Conservation (phyloP, 2,329 filamentous ascomycete genomes). For the Myriangium duriaei region DNA sequence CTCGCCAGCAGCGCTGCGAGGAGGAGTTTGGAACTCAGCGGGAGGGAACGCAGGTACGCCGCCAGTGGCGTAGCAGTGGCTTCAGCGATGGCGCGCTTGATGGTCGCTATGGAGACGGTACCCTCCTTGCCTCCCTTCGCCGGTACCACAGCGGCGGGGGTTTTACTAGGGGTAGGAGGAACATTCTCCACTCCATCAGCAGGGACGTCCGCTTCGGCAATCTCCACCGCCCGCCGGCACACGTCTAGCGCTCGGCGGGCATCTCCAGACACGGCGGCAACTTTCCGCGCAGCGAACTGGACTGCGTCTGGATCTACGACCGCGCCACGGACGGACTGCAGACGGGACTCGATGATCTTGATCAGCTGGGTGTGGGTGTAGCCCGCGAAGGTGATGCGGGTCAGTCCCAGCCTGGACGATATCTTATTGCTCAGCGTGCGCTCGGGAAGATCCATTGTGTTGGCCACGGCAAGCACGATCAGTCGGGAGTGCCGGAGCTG, state of each 20-base stretch:
- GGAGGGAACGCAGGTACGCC: constrained; percentile 71
- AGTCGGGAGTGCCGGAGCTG: constrained; percentile 79
- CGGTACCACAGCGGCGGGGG: constrained; percentile 22
- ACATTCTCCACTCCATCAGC: constrained; percentile 21
- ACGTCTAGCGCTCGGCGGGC: constrained; percentile 88
- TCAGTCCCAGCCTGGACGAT: constrained; percentile 70
- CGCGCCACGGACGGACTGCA: constrained; percentile 68
- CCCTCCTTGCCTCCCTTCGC: constrained; percentile 23
- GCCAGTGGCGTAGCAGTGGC: constrained; percentile 87
- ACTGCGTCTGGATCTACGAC: constrained; percentile 89
- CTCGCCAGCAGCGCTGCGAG: constrained; percentile 70
- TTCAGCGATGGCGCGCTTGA: constrained; percentile 90
- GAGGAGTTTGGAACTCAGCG: constrained; percentile 72
- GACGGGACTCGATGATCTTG: constrained; percentile 89
- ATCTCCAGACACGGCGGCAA: constrained; percentile 90
- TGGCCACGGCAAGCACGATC: constrained; percentile 93
- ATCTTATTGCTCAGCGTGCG: constrained; percentile 97
- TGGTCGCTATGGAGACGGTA: constrained; percentile 79
- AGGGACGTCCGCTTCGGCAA: constrained; percentile 64
- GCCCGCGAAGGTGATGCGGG: constrained; percentile 89
- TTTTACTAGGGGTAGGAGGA: constrained; percentile 52
- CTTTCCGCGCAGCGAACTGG: constrained; percentile 92
- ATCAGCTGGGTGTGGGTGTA: constrained; percentile 97
- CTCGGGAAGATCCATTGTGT: constrained; percentile 97
- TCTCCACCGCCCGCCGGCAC: constrained; percentile 84